Percentiles rank a stretch among this genome's conserved stretches.
These are phyloP conservation scores for Mrakia hoshinonis DNA, from an alignment of 768 basidiomycete genomes.

Conservation along the genomic window DNA sequence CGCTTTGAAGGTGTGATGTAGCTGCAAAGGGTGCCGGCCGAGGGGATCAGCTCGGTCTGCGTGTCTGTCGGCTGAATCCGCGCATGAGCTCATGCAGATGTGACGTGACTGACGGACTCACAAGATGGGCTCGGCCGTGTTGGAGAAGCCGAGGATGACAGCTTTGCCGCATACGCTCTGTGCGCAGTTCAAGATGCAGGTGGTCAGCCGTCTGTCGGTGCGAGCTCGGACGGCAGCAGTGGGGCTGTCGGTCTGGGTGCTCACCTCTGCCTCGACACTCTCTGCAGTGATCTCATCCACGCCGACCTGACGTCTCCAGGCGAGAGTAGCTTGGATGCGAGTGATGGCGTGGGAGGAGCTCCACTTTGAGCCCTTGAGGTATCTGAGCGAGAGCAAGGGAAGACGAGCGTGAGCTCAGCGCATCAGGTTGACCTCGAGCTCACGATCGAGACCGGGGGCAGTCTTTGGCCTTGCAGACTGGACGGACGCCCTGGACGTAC, in stretches of 20 bases:
- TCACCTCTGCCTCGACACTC: conserved; percentile 13
- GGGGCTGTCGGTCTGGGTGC: not conserved
- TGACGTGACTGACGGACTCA: not conserved
- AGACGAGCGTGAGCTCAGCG: not conserved
- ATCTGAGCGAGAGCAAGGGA: conserved; percentile 5
- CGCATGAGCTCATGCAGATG: not conserved
- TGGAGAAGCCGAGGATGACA: conserved; percentile 5
- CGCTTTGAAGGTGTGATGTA: conserved; percentile 21
- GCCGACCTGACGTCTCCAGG: conserved; percentile 14
- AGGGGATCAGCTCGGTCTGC: not conserved
- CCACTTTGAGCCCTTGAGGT: conserved; percentile 17
- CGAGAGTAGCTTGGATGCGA: conserved; percentile 13
- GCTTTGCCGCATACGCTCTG: conserved; percentile 17
- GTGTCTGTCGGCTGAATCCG: not conserved
- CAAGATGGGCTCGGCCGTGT: conserved; percentile 5
- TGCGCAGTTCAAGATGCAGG: too few relatives aligned
- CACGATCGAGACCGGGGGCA: not conserved
- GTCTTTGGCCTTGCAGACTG: not conserved
- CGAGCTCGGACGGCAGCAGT: too few relatives aligned
- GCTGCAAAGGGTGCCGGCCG: not conserved
- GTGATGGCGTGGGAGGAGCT: not conserved
- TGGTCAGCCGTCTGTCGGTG: too few relatives aligned
- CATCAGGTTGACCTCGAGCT: not conserved
- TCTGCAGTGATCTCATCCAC: conserved; percentile 10
- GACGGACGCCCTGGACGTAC: not conserved